Base-by-base conservation (phyloP, 768 basidiomycete species). In the Chiua virens region DNA sequence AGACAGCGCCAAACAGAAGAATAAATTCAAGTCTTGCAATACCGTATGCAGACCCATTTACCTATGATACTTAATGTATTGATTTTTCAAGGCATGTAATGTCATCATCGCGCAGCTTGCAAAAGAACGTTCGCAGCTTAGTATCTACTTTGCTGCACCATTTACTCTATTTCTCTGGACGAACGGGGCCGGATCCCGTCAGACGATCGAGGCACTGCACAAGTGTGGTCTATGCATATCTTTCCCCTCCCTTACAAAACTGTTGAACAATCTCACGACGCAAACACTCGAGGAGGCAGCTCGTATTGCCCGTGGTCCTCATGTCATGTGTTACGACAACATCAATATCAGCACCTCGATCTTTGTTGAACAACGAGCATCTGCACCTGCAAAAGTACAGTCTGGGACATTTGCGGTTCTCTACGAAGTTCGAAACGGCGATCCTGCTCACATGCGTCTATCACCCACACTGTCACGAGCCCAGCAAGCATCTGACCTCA, bases 321-420 rank as follows among this genome's bases (percentile, higher is more conserved):
- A 61, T 38, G 23, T 42, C 10, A 8, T 56, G 1, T 46, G 52
- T 20, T 59, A 50, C 20, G 60, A 63, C 41, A 73, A 72, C 53
- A 58, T 69, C 45, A 67, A 71, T 36, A 45, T 69, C 23, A 61
- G 53, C 0, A 62, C 58, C 1, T 71, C 71, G 1, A 71, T 65
- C 20, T 63, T 58, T 37, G 57, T 71, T 20, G 69, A 73, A 50
- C 68, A 73, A 47, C 44, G 51, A 0, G 47, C 53, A 0, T 57
- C 59, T 25, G 56, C 58, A 3, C 59, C 61, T 14, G 59, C 52
- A 28, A 74, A 72, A 50, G 72, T 73, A 8, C 68, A 70, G 38
- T 71, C 70, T 3, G 71, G 72, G 1, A 73, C 71, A 3, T 27
- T 27, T 8, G 25, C 25, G 8, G 8, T 27, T 8, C 25, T 27